Conservation (phyloP, 371 early-diverging fungal genomes). For the Globomyces sp. region DNA sequence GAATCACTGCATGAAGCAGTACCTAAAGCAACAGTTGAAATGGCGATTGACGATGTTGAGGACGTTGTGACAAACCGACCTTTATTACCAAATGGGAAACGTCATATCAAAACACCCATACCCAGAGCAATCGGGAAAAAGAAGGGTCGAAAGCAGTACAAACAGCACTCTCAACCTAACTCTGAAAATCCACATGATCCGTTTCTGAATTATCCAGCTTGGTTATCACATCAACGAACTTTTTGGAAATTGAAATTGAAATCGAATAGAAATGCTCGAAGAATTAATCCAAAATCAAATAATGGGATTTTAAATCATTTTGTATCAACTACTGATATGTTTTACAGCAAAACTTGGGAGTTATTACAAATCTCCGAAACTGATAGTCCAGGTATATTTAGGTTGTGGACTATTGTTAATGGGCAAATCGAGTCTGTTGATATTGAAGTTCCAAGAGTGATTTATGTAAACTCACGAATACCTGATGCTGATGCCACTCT, state of each 20-base stretch:
- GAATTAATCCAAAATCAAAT: background rate
- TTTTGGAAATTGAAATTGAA: conserved; percentile 1
- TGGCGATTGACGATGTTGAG: conserved; percentile 20
- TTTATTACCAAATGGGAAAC: conserved; percentile 19
- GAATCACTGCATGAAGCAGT: conserved; percentile 16
- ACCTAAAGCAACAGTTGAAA: too few relatives aligned
- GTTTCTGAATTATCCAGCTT: conserved; percentile 31
- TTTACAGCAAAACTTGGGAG: conserved; percentile 68
- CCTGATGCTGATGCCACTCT: conserved; percentile 43
- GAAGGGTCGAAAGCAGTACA: conserved; percentile 8
- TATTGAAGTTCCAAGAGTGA: conserved; percentile 75
- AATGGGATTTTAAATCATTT: conserved; percentile 10
- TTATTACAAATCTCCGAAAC: conserved; percentile 79
- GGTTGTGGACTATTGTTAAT: conserved; percentile 78
- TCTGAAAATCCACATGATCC: conserved; percentile 19
- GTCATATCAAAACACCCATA: background rate
- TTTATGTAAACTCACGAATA: conserved; percentile 80
- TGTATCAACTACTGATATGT: conserved; percentile 46
- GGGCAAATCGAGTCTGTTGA: conserved; percentile 66
- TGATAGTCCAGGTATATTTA: conserved; percentile 79
- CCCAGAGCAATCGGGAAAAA: conserved; percentile 5
- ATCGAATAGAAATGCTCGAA: background rate
- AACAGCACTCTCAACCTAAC: conserved; percentile 10
- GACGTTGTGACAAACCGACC: conserved; percentile 62
- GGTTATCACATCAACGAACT: conserved; percentile 36